Conservation (phyloP, 441 rosid species). For the Gossypium davidsonii region DNA sequence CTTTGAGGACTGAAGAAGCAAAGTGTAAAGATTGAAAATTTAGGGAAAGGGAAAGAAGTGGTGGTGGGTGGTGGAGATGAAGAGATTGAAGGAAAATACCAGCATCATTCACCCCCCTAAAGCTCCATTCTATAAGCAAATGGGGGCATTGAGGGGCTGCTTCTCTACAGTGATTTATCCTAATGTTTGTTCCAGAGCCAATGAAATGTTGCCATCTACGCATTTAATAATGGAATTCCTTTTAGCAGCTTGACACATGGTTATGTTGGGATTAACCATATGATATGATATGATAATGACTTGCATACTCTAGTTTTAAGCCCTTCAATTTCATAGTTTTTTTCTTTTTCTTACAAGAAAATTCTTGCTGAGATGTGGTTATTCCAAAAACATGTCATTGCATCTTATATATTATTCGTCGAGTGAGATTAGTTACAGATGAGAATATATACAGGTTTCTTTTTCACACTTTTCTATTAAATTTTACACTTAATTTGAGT, state of each 20-base stretch:
- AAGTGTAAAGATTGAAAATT: constrained; percentile 13
- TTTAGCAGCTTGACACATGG: neutral
- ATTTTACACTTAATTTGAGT: neutral
- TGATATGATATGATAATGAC: neutral
- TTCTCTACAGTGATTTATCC: constrained; percentile 2
- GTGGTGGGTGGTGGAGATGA: constrained; percentile 11
- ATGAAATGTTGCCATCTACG: neutral
- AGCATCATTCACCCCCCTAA: neutral
- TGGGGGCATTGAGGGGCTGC: neutral
- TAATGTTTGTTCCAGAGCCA: neutral
- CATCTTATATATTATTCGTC: too few relatives aligned
- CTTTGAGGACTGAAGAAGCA: constrained; percentile 34
- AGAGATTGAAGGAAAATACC: neutral
- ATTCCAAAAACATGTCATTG: too few relatives aligned
- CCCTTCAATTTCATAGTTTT: neutral
- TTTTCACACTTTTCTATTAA: neutral
- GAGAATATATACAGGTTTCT: too few relatives aligned
- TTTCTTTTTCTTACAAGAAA: too few relatives aligned
- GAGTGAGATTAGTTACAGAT: too few relatives aligned
- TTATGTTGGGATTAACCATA: neutral
- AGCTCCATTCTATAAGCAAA: neutral
- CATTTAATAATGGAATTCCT: constrained; percentile 4
- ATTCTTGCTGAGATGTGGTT: too few relatives aligned
- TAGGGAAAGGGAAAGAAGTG: constrained; percentile 6
- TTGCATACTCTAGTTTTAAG: neutral